phyloP scores from a whole-genome alignment of 345 rosid genomes.

The Brassica incana region DNA sequence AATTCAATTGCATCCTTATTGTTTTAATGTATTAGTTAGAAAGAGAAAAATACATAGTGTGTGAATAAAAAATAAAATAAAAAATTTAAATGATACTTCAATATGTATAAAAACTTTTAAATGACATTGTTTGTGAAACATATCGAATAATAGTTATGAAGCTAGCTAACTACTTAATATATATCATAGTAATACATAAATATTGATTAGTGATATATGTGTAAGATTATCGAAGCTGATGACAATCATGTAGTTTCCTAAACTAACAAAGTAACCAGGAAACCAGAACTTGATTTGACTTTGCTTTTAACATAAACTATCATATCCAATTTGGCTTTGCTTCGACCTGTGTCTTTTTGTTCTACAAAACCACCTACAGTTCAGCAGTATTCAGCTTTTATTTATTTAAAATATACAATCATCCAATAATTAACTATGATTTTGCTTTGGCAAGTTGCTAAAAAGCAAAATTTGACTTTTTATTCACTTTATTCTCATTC shows the following conservation, averaged over 20 bases:
- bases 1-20: too few relatives aligned
- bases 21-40: too few relatives aligned
- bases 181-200: too few relatives aligned
- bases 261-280: constrained; percentile 12
- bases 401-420: neutral
- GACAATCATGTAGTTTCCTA: neutral
- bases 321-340: constrained; percentile 1
- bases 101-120: too few relatives aligned
- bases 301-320: neutral
- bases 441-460: constrained; percentile 13
- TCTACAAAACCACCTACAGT: constrained; percentile 24
- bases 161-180: too few relatives aligned
- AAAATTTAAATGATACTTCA: too few relatives aligned
- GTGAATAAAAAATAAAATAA: too few relatives aligned
- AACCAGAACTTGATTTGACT: constrained; percentile 2
- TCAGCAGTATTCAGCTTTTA: neutral
- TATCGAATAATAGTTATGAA: too few relatives aligned
- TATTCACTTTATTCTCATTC: neutral
- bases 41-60: too few relatives aligned
- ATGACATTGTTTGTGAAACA: too few relatives aligned
- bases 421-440: neutral
- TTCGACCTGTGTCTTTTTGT: constrained; percentile 5
- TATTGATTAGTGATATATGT: too few relatives aligned
- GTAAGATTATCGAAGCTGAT: too few relatives aligned
- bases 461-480: constrained; percentile 19